Base-by-base conservation (phyloP, 345 rosid species). In the Mallotus nudiflorus region DNA sequence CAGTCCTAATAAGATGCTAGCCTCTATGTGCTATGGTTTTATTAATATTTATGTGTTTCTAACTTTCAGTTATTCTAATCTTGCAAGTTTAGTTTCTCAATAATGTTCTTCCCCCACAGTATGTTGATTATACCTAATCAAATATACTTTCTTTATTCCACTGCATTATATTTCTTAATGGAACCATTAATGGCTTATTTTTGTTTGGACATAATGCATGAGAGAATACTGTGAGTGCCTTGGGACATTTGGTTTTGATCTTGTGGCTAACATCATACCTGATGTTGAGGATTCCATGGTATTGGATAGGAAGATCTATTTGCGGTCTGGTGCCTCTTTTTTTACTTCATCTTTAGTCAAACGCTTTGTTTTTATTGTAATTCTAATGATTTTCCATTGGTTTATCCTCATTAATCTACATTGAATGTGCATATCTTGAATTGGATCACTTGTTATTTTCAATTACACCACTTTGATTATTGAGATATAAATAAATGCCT, bases 1-100 rank as follows among this genome's bases (percentile, higher is more conserved):
- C 10, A 12, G 27, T 20, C 39, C 20, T 16, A 65, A 35, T 45
- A 24, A 6, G 22, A 9, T 11, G 7, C 19, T 44, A 13, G 20
- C 28, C 20, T 15, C 24, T 11, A n/a, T 44, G 22, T 63, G 45
- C 35, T 68, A 5, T 25, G 44, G 45, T 39, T 73, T 70, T 37
- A 14, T 28, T 19, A n/a, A n/a, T 52, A 20, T n/a, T 25, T 6
- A 40, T 45, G 18, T 77, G n/a, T 15, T 69, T 65, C 68, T 63
- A 16, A 40, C 66, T 67, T 55, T 66, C 51, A 31, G 56, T 29
- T 57, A 45, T 82, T 59, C 66, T 72, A 35, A 50, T 83, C 76
- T 82, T 84, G 82, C 96, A 94, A 97, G 98, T 95, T 95, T 84
- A 95, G 97, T 83, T 90, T 95, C 90, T 95, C 99, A 55, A 95